Conservation (phyloP, 371 early-diverging fungal genomes). For the Mycotypha africana region DNA sequence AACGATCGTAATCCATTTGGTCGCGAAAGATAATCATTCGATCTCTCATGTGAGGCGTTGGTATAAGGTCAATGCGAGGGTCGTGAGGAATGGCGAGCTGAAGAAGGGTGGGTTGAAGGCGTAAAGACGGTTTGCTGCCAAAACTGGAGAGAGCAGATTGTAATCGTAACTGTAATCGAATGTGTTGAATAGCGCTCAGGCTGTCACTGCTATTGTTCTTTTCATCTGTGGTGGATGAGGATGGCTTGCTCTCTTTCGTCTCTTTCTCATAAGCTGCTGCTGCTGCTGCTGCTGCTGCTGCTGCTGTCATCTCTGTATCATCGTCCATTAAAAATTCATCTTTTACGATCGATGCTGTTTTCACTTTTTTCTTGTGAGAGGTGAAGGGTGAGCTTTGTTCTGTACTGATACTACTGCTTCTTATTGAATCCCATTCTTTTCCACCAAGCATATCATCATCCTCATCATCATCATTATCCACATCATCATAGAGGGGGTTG, state of each 20-base stretch:
- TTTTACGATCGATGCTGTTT: too few relatives aligned
- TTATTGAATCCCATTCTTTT: not conserved
- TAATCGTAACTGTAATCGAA: constrained; percentile 34
- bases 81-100: constrained; percentile 53
- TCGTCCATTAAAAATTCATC: constrained; percentile 5
- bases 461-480: not conserved
- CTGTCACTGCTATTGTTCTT: constrained; percentile 7
- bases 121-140: constrained; percentile 12
- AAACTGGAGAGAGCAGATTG: constrained; percentile 25
- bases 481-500: not conserved
- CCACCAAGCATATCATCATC: not conserved
- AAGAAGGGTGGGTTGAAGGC: constrained; percentile 33
- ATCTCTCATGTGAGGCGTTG: constrained; percentile 53
- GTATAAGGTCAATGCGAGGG: constrained; percentile 53
- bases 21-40: constrained; percentile 57
- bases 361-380: not conserved
- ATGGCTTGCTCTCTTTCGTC: not conserved
- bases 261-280: too few relatives aligned
- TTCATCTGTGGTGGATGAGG: not conserved
- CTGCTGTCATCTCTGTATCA: constrained; percentile 1
- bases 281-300: not conserved
- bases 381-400: constrained; percentile 4
- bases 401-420: too few relatives aligned
- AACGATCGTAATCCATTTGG: constrained; percentile 51
- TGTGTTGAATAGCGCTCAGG: constrained; percentile 37